Percentiles rank a stretch among this genome's conserved stretches.
These are phyloP conservation scores for Aspergillus nidulans DNA, from an alignment of 495 filamentous ascomycete species.

Conservation along the genomic window DNA sequence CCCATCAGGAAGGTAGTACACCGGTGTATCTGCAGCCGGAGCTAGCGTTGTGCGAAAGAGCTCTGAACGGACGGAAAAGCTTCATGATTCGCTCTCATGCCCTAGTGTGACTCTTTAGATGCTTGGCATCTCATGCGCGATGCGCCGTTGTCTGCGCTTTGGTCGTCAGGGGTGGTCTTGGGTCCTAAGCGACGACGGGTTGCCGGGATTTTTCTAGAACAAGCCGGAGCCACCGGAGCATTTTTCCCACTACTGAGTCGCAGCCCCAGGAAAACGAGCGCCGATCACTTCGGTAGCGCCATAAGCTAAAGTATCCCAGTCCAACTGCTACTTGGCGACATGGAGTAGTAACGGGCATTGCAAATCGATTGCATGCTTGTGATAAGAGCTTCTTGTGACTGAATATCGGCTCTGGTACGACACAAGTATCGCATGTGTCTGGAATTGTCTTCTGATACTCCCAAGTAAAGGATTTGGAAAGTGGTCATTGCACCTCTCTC, in stretches of 20 bases:
- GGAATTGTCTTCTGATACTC: constrained; percentile 14
- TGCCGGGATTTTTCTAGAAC: constrained; percentile 13
- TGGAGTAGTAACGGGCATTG: not conserved
- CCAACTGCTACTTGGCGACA: not conserved
- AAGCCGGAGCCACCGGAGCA: constrained; percentile 3
- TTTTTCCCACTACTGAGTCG: constrained; percentile 6
- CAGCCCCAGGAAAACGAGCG: constrained; percentile 1
- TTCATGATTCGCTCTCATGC: constrained; percentile 5
- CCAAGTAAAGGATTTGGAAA: not conserved
- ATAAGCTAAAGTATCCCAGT: not conserved
- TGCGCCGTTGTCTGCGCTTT: constrained; percentile 8
- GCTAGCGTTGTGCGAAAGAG: constrained; percentile 11
- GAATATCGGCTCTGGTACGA: constrained; percentile 8
- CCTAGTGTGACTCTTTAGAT: constrained; percentile 14
- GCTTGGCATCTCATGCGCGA: constrained; percentile 18
- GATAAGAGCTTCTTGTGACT: constrained; percentile 9
- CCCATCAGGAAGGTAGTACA: constrained; percentile 17
- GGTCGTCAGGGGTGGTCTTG: constrained; percentile 6
- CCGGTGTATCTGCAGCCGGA: constrained; percentile 1
- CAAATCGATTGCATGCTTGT: constrained; percentile 6
- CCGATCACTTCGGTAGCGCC: constrained; percentile 3
- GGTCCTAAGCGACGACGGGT: not conserved
- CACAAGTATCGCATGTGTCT: constrained; percentile 11
- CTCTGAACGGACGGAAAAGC: constrained; percentile 5
- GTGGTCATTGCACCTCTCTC: not conserved